These are phyloP conservation scores for Lachancea dasiensis DNA, from an alignment of 805 yeast species.

Conservation along the genomic window DNA sequence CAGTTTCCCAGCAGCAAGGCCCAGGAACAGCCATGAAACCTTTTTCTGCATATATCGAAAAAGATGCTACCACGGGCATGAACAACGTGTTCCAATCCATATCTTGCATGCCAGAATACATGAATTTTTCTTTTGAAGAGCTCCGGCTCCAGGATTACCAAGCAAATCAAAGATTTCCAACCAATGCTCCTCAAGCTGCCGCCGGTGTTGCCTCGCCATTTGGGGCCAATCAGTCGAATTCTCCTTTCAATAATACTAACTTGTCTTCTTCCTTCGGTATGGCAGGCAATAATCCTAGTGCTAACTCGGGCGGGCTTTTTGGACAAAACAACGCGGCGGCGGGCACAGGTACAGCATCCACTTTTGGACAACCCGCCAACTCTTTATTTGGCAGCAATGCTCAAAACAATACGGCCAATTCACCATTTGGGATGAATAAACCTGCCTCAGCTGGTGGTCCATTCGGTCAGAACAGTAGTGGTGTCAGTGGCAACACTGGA, in stretches of 20 bases:
- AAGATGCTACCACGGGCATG: conserved; percentile 54
- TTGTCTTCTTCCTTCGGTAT: conserved; percentile 24
- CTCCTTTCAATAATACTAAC: conserved; percentile 37
- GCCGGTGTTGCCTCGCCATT: conserved; percentile 32
- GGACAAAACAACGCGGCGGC: conserved; percentile 31
- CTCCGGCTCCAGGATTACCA: conserved; percentile 84
- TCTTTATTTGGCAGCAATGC: conserved; percentile 12
- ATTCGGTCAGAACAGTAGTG: conserved; percentile 28
- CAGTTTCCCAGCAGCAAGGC: conserved; percentile 29
- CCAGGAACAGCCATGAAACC: conserved; percentile 72
- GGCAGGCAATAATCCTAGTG: conserved; percentile 9
- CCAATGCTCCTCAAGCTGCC: conserved; percentile 19
- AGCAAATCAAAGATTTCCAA: conserved; percentile 40
- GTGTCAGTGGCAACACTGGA: conserved; percentile 32
- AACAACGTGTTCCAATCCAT: conserved; percentile 65
- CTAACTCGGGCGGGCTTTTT: conserved; percentile 31
- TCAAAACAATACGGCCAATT: conserved; percentile 24
- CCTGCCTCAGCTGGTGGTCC: conserved; percentile 29
- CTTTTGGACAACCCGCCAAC: conserved; percentile 21
- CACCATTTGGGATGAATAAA: conserved; percentile 38
- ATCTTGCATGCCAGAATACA: conserved; percentile 86
- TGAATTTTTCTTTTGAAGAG: conserved; percentile 77
- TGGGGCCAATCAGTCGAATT: conserved; percentile 25
- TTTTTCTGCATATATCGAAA: conserved; percentile 63
- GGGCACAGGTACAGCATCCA: conserved; percentile 19